Evolutionary conservation across 2,329 filamentous ascomycete species (phyloP).

Genomic region (Beauveria asiatica): DNA sequence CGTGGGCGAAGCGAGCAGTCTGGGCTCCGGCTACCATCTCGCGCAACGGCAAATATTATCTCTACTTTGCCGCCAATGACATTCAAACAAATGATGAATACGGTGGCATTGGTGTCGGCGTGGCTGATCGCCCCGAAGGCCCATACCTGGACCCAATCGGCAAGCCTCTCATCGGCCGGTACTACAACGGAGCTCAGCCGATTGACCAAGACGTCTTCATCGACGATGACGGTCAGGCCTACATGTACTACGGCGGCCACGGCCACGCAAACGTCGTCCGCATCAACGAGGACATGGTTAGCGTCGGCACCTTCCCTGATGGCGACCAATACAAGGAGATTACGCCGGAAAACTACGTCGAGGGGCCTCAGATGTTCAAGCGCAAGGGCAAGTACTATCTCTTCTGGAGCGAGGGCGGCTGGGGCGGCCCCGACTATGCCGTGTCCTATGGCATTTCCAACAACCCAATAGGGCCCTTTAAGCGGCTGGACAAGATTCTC

Average conservation of each 20-base stretch:
- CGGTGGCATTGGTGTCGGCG: conserved; percentile 29
- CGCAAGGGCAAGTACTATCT: conserved; percentile 36
- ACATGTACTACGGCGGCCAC: conserved; percentile 33
- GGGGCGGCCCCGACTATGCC: conserved; percentile 38
- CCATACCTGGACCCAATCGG: conserved; percentile 28
- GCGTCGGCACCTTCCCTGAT: conserved; percentile 32
- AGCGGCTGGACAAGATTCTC: conserved; percentile 30
- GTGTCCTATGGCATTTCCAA: conserved; percentile 36
- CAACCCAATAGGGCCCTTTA: conserved; percentile 32
- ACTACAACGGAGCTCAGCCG: conserved; percentile 37
- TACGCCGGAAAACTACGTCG: conserved; percentile 31
- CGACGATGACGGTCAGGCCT: conserved; percentile 34
- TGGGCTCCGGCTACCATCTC: conserved; percentile 39
- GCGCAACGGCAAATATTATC: conserved; percentile 37
- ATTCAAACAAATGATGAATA: conserved; percentile 30
- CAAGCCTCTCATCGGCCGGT: conserved; percentile 26
- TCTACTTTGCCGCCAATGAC: conserved; percentile 44
- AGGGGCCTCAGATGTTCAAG: conserved; percentile 35
- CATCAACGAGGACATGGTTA: conserved; percentile 32
- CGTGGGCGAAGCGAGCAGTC: conserved; percentile 36
- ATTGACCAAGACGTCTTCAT: conserved; percentile 33
- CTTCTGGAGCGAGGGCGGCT: conserved; percentile 40
- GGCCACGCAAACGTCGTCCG: conserved; percentile 32
- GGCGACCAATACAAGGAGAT: conserved; percentile 33
- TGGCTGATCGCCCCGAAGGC: conserved; percentile 25